Conservation (phyloP, 1,139 yeast genomes). For the Pichia sp. region DNA sequence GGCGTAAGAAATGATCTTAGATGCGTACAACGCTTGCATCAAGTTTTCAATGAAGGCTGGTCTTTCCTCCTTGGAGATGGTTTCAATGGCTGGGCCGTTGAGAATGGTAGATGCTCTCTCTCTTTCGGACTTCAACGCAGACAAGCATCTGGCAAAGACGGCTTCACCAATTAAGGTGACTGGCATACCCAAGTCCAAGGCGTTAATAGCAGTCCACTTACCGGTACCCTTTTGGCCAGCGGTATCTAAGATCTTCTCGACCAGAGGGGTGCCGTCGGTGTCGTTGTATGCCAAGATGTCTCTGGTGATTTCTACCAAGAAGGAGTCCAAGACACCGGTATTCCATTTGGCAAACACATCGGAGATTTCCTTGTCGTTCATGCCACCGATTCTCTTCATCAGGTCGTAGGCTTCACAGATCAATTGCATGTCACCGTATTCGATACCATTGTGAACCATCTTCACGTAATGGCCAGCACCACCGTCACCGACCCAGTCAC, state of each 20-base stretch:
- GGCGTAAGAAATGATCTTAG: slow-evolving; percentile 96
- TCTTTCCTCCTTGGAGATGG: slow-evolving; percentile 65
- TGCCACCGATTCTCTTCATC: slow-evolving; percentile 90
- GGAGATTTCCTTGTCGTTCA: slow-evolving; percentile 88
- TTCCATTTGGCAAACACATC: slow-evolving; percentile 92
- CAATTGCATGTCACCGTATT: slow-evolving; percentile 99
- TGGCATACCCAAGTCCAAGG: slow-evolving; percentile 97
- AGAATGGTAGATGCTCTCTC: slow-evolving; percentile 73
- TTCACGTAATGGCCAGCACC: slow-evolving; percentile 99
- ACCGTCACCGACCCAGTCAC: slow-evolving; percentile 99
- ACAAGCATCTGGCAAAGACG: slow-evolving; percentile 92
- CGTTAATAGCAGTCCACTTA: slow-evolving; percentile 99
- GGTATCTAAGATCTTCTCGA: slow-evolving; percentile 91
- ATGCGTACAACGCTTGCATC: slow-evolving; percentile 98
- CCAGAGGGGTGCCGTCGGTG: slow-evolving; percentile 88
- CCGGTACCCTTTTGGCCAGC: slow-evolving; percentile 99
- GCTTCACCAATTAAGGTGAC: slow-evolving; percentile 99
- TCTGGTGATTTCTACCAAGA: slow-evolving; percentile 94
- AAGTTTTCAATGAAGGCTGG: slow-evolving; percentile 83
- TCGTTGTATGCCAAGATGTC: slow-evolving; percentile 85
- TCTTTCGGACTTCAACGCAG: slow-evolving; percentile 91
- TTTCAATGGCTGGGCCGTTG: slow-evolving; percentile 63
- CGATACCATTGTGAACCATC: slow-evolving; percentile 99
- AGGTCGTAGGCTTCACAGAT: slow-evolving; percentile 97
- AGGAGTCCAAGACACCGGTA: slow-evolving; percentile 95